Base-by-base conservation (phyloP, 139 green algal genomes). In the Chlorella sp. region DNA sequence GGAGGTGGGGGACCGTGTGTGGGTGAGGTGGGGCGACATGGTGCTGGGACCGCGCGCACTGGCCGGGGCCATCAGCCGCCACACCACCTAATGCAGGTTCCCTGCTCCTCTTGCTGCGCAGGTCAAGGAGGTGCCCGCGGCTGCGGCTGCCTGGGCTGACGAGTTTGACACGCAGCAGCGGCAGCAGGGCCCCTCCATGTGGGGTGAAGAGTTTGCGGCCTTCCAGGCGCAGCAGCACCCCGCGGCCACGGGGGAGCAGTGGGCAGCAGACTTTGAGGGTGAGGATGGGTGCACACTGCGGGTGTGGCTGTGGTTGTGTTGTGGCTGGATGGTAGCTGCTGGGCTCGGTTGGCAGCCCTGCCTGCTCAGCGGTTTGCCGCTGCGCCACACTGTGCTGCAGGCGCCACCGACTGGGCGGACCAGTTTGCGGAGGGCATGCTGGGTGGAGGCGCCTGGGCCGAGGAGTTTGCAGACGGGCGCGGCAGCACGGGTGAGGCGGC, bases 371-470 rank as follows among this genome's bases (percentile, higher is more conserved):
- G n/a, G n/a, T n/a, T n/a, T n/a, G n/a, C n/a, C n/a, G n/a, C n/a
- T n/a, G n/a, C n/a, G n/a, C n/a, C n/a, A 51, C 44, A 51, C 34
- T 36, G 65, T 20, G 13, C 23, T 21, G 76, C 76, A 87, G 71
- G 32, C 17, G 51, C 36, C 17, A 13, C 32, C 34, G 90, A 90
- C 79, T 96, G 93, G 94, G 93, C 82, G 17, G 92, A 95, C 68
- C 87, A 95, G 86, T 97, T 95, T 87, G 90, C 91, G 7, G 39
- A 68, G 0, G 85, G 89, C 13, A 73, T 95, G 47, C 75, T 85
- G 15, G 76, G 71, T 25, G 76, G 62, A 16, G 68, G 36, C 32
- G 83, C 16, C 1, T 94, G 91, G 92, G 93, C 80, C 38, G 17
- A 88, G 21, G 88, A 95, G 81, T 95, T 95, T 86, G 82, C 47